A percentile compares a stretch with the other conserved stretches of the same genome.
Evolutionary conservation across 208 protist species (phyloP).

Genomic region (Acanthamoeba sp.): DNA sequence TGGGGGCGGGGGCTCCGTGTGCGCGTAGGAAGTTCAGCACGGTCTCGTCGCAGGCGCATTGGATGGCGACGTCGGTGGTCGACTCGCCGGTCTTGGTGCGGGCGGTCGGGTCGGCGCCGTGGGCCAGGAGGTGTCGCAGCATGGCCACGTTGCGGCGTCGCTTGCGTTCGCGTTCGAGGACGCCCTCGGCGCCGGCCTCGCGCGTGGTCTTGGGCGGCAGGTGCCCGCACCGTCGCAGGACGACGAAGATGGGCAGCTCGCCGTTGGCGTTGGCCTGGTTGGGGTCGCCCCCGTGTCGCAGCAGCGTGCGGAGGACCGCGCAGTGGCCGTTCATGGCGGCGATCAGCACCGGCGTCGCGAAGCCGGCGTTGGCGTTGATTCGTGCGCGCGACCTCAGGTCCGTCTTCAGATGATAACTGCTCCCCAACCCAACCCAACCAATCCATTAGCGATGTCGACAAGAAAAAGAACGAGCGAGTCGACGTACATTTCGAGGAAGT

Average conservation of each 20-base stretch:
- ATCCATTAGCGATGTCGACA: too few species aligned
- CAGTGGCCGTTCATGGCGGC: conserved; percentile 20
- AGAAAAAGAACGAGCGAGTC: not conserved
- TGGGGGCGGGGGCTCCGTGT: not conserved
- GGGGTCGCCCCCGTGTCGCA: not conserved
- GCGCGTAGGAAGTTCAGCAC: not conserved
- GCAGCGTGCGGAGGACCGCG: not conserved
- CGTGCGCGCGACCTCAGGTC: not conserved
- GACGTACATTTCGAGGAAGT: not conserved
- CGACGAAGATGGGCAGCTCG: conserved; percentile 1
- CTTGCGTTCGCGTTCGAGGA: conserved; percentile 3
- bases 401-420: not conserved
- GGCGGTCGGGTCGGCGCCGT: not conserved
- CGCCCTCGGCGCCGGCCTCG: not conserved
- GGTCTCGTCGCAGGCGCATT: not conserved
- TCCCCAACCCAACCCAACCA: too few species aligned
- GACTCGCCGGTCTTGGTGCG: conserved; percentile 9
- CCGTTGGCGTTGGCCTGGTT: conserved; percentile 7
- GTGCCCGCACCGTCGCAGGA: not conserved
- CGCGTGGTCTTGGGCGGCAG: not conserved
- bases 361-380: not conserved
- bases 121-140: not conserved
- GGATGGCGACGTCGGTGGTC: not conserved
- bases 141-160: not conserved
- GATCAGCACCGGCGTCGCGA: not conserved